These are phyloP conservation scores for Saccharomycopsis schoenii DNA, from an alignment of 805 yeast species.

Conservation along the genomic window DNA sequence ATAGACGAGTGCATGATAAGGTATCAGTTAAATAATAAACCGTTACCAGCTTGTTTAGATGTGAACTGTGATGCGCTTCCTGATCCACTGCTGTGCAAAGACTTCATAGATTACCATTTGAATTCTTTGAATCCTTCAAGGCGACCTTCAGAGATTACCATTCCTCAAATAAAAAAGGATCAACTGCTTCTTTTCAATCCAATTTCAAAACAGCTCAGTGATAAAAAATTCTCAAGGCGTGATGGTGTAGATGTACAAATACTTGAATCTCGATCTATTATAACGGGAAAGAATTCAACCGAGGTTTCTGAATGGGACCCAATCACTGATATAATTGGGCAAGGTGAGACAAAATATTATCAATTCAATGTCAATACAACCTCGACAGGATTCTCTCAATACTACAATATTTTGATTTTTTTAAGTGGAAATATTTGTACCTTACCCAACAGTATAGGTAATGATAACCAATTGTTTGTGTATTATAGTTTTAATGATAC, in stretches of 20 bases:
- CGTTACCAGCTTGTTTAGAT: background rate
- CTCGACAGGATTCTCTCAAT: conserved; percentile 33
- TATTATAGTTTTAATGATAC: conserved; percentile 12
- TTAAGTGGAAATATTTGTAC: conserved; percentile 42
- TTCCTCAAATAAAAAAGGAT: background rate
- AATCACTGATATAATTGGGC: conserved; percentile 23
- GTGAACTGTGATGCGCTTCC: background rate
- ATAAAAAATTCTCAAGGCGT: conserved; percentile 1
- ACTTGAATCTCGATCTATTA: conserved; percentile 6
- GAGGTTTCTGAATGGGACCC: conserved; percentile 22
- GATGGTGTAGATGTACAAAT: conserved; percentile 8
- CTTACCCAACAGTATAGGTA: conserved; percentile 20
- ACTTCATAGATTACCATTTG: background rate
- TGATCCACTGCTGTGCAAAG: background rate
- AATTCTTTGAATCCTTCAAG: background rate
- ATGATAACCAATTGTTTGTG: conserved; percentile 8
- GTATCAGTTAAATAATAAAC: background rate
- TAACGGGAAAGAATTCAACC: conserved; percentile 12
- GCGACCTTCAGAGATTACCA: background rate
- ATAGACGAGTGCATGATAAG: background rate
- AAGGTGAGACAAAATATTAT: conserved; percentile 32
- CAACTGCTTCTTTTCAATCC: background rate
- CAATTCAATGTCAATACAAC: conserved; percentile 36
- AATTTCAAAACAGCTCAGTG: background rate
- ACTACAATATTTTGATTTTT: conserved; percentile 38